Conservation (phyloP, 495 filamentous ascomycete species). For the Hyaloscypha hepaticicola region DNA sequence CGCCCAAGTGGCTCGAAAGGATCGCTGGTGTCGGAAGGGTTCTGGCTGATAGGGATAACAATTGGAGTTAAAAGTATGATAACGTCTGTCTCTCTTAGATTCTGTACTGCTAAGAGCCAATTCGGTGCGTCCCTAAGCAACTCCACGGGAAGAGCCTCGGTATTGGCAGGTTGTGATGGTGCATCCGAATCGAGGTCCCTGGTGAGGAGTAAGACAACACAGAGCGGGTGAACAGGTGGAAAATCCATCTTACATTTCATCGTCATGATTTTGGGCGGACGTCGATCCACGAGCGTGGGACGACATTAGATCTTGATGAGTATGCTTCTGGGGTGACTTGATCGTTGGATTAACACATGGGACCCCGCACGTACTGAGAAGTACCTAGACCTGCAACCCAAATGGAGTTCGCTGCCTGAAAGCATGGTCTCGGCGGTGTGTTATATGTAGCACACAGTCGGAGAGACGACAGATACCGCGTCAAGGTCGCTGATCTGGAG, state of each 20-base stretch:
- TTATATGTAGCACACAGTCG: neutral
- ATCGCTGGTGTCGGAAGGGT: constrained; percentile 39
- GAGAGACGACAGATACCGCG: neutral
- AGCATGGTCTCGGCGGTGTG: neutral
- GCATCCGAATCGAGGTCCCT: constrained; percentile 22
- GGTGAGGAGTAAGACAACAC: constrained; percentile 11
- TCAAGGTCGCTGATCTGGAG: neutral
- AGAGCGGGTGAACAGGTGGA: neutral
- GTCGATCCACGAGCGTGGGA: neutral
- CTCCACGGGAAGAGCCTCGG: neutral
- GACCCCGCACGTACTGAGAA: neutral
- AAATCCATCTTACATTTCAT: constrained; percentile 25
- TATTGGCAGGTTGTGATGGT: neutral
- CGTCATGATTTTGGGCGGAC: constrained; percentile 14
- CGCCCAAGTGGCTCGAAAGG: constrained; percentile 61
- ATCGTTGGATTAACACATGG: neutral
- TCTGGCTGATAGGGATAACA: constrained; percentile 42
- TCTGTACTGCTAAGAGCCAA: constrained; percentile 23
- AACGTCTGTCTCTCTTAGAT: constrained; percentile 39
- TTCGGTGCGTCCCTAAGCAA: constrained; percentile 24
- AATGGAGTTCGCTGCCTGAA: neutral
- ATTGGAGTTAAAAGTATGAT: constrained; percentile 61
- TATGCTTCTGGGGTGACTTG: neutral
- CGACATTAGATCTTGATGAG: neutral
- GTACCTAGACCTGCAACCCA: neutral